Evolutionary conservation across 352 stramenopile species (phyloP).

Genomic region (Phytophthora podocarpi): DNA sequence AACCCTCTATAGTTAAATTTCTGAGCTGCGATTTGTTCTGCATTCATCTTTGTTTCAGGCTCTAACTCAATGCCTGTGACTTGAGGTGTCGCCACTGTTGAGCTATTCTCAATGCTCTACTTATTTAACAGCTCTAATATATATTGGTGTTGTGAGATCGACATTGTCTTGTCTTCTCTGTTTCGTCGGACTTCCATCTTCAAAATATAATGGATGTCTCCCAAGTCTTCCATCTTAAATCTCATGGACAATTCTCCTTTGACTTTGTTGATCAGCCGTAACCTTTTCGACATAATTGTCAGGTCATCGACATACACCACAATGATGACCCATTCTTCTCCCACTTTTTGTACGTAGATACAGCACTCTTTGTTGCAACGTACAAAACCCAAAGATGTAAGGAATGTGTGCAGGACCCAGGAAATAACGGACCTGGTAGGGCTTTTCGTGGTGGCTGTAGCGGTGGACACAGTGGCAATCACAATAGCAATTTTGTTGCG

Average conservation of each 20-base stretch:
- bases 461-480: no score
- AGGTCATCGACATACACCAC: no score
- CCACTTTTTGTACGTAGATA: no score
- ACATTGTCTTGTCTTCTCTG: conserved; percentile 1
- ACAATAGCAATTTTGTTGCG: no score
- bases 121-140: conserved; percentile 3
- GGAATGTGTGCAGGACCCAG: no score
- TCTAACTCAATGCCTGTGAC: conserved; percentile 1
- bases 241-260: no score
- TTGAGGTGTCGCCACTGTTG: conserved; percentile 12
- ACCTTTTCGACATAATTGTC: no score
- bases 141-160: conserved; percentile 4
- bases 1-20: conserved; percentile 29
- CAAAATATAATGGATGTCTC: neutral
- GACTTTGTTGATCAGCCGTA: no score
- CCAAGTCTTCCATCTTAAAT: no score
- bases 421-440: no score
- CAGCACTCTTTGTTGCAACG: neutral
- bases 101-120: neutral
- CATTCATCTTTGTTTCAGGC: conserved; percentile 19
- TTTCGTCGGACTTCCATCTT: conserved; percentile 6
- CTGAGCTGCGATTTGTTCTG: conserved; percentile 23
- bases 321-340: no score
- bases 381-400: conserved; percentile 16
- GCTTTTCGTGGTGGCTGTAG: no score